Percentiles rank a stretch among this genome's conserved stretches.
These are phyloP conservation scores for Thalia dealbata DNA, from an alignment of 176 grass and related monocot genomes.

Conservation along the genomic window DNA sequence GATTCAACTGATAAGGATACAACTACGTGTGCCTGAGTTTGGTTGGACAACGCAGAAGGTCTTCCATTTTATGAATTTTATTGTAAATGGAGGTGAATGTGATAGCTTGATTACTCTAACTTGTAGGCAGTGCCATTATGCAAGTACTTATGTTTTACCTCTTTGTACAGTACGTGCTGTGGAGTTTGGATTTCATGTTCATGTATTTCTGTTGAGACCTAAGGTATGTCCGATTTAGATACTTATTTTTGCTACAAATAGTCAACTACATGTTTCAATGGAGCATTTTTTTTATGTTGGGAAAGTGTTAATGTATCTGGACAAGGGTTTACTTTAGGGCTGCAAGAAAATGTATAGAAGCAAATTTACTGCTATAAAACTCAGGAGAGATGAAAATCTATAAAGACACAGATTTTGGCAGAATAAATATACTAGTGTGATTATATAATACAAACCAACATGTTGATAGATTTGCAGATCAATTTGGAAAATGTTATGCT, in stretches of 20 bases:
- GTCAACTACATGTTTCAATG: not conserved
- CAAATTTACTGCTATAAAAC: not conserved
- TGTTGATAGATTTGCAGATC: not conserved
- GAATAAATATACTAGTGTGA: not conserved
- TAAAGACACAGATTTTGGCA: not conserved
- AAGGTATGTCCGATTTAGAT: conserved; percentile 34
- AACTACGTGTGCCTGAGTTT: conserved; percentile 63
- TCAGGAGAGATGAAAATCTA: not conserved
- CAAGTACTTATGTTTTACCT: not conserved
- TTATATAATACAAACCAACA: not conserved
- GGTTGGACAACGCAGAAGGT: conserved; percentile 92
- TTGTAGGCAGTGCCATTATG: not conserved
- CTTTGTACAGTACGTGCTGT: conserved; percentile 50
- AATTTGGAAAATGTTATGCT: not conserved
- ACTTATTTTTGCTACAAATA: not conserved
- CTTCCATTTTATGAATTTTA: conserved; percentile 97
- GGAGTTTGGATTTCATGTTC: conserved; percentile 62
- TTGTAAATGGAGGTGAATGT: conserved; percentile 66
- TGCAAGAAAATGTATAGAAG: not conserved
- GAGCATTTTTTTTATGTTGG: not conserved
- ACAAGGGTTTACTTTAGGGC: not conserved
- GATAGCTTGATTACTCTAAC: conserved; percentile 3
- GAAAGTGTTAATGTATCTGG: not conserved
- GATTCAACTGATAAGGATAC: conserved; percentile 87
- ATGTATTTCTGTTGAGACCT: conserved; percentile 51